Conservation (phyloP, 768 basidiomycete species). For the Hydnomerulius pinastri region DNA sequence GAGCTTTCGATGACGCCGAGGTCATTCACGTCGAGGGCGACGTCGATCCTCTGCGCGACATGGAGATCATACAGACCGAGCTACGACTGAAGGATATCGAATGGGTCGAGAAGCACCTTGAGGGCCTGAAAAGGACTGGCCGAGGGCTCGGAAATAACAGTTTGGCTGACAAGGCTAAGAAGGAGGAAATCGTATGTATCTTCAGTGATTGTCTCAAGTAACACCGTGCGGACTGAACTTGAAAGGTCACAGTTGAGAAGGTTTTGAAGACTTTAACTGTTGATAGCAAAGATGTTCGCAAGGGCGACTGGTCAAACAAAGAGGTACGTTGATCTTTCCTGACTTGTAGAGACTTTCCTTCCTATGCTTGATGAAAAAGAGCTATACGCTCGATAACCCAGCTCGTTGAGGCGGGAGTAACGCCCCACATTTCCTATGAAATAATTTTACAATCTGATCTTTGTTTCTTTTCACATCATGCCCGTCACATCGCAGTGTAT, state of each 20-base stretch:
- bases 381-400: slow-evolving; percentile 86
- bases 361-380: slow-evolving; percentile 69
- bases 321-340: slow-evolving; percentile 61
- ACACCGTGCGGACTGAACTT: slow-evolving; percentile 15
- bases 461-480: slow-evolving; percentile 1
- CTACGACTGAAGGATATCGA: slow-evolving; percentile 96
- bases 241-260: slow-evolving; percentile 83
- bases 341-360: slow-evolving; percentile 5
- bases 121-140: slow-evolving; percentile 70
- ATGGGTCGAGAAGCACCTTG: slow-evolving; percentile 94
- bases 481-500: background rate
- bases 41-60: slow-evolving; percentile 92
- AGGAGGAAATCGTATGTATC: slow-evolving; percentile 85
- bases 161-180: slow-evolving; percentile 92
- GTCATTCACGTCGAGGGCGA: slow-evolving; percentile 99
- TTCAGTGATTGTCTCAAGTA: background rate
- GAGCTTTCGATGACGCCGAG: slow-evolving; percentile 99
- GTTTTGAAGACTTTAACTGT: slow-evolving; percentile 75
- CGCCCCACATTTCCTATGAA: slow-evolving; percentile 78
- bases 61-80: slow-evolving; percentile 96
- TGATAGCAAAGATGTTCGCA: slow-evolving; percentile 88
- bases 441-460: slow-evolving; percentile 51
- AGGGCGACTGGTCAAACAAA: slow-evolving; percentile 94
- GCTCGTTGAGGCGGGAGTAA: slow-evolving; percentile 96
- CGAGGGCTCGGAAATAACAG: slow-evolving; percentile 72